Base-by-base conservation (phyloP, 2,329 filamentous ascomycete species). In the Botrytis medusae region DNA sequence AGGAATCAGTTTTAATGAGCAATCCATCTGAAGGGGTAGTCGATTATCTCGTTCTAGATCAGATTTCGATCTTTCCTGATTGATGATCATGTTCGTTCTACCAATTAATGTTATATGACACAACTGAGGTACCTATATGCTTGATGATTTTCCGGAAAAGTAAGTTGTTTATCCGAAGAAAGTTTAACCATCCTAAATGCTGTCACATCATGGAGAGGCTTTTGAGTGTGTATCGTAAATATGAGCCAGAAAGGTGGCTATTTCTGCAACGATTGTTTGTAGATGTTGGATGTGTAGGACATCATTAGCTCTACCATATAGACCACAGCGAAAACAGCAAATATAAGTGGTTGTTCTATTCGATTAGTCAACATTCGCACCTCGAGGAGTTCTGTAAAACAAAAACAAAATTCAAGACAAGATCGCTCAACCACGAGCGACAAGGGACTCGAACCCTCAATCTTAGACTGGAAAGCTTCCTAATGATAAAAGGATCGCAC, bases 361-460 rank as follows among this genome's bases (percentile, higher is more conserved):
- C 4, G 34, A 16, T 61, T 40, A 61, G 10, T 37, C 25, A 6
- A 40, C 6, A 16, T 37, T 54, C 48, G 12, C 48, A 54, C 10
- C 25, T 14, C 25, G 48, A 54, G 48, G 48, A 54, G 12, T 4
- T 40, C 18, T 2, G 14, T 32, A 4, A n/a, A 61, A 40, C 14
- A 40, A 40, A n/a, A n/a, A n/a, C n/a, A 61, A 60, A 40, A 1
- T 7, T 14, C 10, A 61, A 37, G 59, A 9, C 10, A 61, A 61
- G 34, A 37, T 40, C 2, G 12, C 59, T 61, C 4, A 16, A 12
- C 4, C 18, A 42, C 64, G 64, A 68, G 64, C 64, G 64, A 68
- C 64, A 68, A 68, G 64, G 64, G 46, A 68, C 64, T 68, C 64
- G 46, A 68, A 68, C 64, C 64, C 64, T 68, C 64, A 68, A 57